Evolutionary conservation across 2,329 filamentous ascomycete genomes (phyloP).

Genomic region (Lachnellula subtilissima): DNA sequence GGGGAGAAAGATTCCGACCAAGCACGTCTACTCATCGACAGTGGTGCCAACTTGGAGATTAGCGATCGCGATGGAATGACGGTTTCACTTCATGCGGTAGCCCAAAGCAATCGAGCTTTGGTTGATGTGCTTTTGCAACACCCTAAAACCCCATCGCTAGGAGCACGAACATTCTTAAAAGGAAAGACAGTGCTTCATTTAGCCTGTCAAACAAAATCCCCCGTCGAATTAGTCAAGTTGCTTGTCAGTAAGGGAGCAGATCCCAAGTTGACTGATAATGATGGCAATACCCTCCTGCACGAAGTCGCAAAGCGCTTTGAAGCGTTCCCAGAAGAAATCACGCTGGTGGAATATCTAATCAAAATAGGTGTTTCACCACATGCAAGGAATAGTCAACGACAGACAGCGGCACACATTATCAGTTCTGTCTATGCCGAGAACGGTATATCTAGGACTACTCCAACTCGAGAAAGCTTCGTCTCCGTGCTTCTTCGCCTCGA

Average conservation of each 20-base stretch:
- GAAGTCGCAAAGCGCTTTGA: not conserved
- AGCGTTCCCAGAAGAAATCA: not conserved
- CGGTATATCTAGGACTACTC: slow-evolving; percentile 10
- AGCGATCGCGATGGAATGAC: not conserved
- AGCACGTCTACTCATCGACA: not conserved
- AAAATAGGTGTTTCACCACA: slow-evolving; percentile 2
- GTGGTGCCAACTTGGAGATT: not conserved
- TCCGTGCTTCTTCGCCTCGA: not conserved
- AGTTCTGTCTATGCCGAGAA: not conserved
- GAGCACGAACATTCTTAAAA: not conserved
- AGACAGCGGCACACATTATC: not conserved
- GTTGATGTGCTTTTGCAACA: not conserved
- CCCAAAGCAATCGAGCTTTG: not conserved
- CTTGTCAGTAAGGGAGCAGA: slow-evolving; percentile 8
- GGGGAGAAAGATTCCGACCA: not conserved
- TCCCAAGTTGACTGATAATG: slow-evolving; percentile 6
- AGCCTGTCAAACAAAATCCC: not conserved
- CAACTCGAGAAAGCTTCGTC: slow-evolving; percentile 4
- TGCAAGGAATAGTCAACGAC: not conserved
- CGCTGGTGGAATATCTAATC: slow-evolving; percentile 4
- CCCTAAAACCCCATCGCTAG: not conserved
- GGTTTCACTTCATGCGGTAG: not conserved
- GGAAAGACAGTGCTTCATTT: slow-evolving; percentile 8
- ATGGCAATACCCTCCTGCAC: slow-evolving; percentile 11
- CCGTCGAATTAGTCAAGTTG: not conserved